Base-by-base conservation (phyloP, 192 early-diverging fungal species). In the Spinellus fusiger region DNA sequence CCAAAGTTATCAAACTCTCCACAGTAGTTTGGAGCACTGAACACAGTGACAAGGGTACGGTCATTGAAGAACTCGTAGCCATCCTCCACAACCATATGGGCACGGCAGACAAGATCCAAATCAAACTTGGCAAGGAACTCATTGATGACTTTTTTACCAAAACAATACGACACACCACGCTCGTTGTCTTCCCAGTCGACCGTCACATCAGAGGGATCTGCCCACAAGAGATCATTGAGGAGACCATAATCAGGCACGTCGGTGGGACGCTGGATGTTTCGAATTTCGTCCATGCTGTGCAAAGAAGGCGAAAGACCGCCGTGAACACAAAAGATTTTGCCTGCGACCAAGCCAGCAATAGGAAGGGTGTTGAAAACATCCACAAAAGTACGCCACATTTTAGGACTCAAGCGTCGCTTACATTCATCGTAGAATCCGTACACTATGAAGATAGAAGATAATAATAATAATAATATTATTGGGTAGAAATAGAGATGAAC, bases 41-140 rank as follows among this genome's bases (percentile, higher is more conserved):
- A 98, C 61, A 98, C 73, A 10, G 95, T 98, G 33, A 98, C 95
- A 27, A 98, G 73, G 63, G 93, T 88, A 32, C 95, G 84, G 71
- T 96, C 93, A 35, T 90, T 93, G 80, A 98, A 98, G 69, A 98
- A 98, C 75, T 98, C 95, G 67, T 98, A 98, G 16, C 95, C 95
- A 73, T 98, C 94, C 71, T 98, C 94, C 4, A 95, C 93, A 5
- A 98, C 96, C 80, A 94, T 92, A 77, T 98, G 96, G 10, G 96
- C 96, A 51, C 96, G 87, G 75, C 96, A 98, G 63, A 98, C 91
- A 61, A 98, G 75, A 70, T 98, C 96, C 66, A 98, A 77, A 66
- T 98, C 91, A 70, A 91, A 82, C 66, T 86, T 86, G 31, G 76
- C 72, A 51, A 96, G 65, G 66, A 98, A 98, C 52, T 88, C 89